These are phyloP conservation scores for Exserohilum turcica DNA, from an alignment of 2,329 filamentous ascomycete species.

Conservation along the genomic window DNA sequence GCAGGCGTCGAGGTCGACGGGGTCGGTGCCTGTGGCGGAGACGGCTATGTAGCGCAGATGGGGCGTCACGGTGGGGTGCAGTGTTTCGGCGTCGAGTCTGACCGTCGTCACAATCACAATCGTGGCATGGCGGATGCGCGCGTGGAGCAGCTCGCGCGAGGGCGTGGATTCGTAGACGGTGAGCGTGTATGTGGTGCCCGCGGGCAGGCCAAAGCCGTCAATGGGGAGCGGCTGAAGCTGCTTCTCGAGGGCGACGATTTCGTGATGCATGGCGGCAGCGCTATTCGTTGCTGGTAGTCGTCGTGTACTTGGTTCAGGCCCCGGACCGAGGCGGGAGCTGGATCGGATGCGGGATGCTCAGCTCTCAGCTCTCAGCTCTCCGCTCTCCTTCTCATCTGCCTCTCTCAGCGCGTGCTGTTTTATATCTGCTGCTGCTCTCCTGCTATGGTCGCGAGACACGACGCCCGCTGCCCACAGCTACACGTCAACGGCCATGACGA, in stretches of 20 bases:
- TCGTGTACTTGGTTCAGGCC: neutral
- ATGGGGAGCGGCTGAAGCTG: conserved; percentile 49
- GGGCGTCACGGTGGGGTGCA: conserved; percentile 47
- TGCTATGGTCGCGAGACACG: neutral
- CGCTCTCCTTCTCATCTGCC: neutral
- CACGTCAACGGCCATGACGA: neutral
- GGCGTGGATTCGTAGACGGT: conserved; percentile 46
- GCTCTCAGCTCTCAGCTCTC: too few relatives aligned
- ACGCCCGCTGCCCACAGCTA: neutral
- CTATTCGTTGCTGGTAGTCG: too few relatives aligned
- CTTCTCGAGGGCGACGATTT: conserved; percentile 55
- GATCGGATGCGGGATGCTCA: neutral
- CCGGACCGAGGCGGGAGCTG: neutral
- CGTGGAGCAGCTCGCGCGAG: conserved; percentile 40
- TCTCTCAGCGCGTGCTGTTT: neutral
- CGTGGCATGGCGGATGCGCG: conserved; percentile 53
- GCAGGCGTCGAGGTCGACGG: conserved; percentile 53
- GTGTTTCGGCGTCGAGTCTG: conserved; percentile 49
- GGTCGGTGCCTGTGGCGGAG: conserved; percentile 56
- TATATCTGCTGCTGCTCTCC: neutral
- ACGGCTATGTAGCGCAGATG: conserved; percentile 53
- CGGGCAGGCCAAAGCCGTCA: conserved; percentile 47
- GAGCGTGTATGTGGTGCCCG: conserved; percentile 46
- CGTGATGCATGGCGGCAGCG: conserved; percentile 45
- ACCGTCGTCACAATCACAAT: conserved; percentile 53